These are phyloP conservation scores for Cymbopogon flexuosus DNA, from an alignment of 202 grass and related monocot genomes.

Conservation along the genomic window DNA sequence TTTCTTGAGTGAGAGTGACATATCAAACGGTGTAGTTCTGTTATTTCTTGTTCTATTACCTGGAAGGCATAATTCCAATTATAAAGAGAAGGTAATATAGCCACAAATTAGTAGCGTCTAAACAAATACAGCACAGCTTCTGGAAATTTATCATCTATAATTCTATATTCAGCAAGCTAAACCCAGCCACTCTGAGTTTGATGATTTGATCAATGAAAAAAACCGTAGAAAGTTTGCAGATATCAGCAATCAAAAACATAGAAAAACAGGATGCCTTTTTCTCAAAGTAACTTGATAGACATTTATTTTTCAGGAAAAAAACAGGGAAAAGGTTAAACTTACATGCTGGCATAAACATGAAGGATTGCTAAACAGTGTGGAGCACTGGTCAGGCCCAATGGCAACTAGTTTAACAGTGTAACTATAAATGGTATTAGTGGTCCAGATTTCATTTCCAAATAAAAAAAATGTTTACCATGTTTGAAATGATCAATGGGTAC, in stretches of 20 bases:
- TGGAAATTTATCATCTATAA: neutral
- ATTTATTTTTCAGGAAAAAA: neutral
- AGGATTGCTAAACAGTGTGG: neutral
- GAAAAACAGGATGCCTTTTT: neutral
- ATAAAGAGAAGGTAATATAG: neutral
- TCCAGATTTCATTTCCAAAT: neutral
- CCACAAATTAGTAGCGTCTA: neutral
- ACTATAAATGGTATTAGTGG: neutral
- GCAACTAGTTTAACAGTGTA: neutral
- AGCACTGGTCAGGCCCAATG: neutral
- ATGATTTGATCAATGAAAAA: neutral
- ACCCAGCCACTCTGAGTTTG: neutral
- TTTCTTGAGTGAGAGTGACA: neutral
- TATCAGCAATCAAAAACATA: neutral
- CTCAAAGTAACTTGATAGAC: neutral
- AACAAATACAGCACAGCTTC: constrained; percentile 5
- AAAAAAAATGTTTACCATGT: neutral
- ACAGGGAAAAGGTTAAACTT: neutral
- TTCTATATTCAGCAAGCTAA: constrained; percentile 5
- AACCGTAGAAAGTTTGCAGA: neutral
- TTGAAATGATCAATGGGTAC: neutral
- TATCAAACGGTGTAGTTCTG: neutral
- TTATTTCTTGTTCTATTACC: neutral
- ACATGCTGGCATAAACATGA: neutral
- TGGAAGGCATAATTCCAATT: constrained; percentile 13